A percentile compares a stretch with the other conserved stretches of the same genome.
phyloP scores from a whole-genome alignment of 768 basidiomycete species.

The Crucibulum laeve region DNA sequence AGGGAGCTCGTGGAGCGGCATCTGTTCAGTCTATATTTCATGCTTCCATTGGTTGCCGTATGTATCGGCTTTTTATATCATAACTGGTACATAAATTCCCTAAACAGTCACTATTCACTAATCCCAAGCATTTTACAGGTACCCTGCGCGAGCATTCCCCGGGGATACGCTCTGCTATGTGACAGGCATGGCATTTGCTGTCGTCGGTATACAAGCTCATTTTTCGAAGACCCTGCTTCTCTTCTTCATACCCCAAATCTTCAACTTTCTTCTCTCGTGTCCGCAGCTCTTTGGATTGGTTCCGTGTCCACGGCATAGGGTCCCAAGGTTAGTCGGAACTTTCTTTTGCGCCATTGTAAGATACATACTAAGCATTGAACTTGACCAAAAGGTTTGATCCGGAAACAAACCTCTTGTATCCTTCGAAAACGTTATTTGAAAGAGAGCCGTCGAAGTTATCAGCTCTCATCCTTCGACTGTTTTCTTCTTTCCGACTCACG shows the following conservation, averaged over 20 bases:
- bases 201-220: conserved; percentile 95
- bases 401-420: conserved; percentile 71
- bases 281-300: conserved; percentile 95
- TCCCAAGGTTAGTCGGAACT: conserved; percentile 64
- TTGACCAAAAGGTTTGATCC: conserved; percentile 76
- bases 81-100: conserved; percentile 70
- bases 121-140: conserved; percentile 49
- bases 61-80: conserved; percentile 90
- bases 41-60: conserved; percentile 91
- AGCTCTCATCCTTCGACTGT: conserved; percentile 47
- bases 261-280: conserved; percentile 93
- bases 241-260: conserved; percentile 97
- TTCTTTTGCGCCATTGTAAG: conserved; percentile 2
- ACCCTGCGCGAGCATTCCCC: conserved; percentile 90
- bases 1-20: conserved; percentile 87
- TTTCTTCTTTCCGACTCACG: conserved; percentile 65
- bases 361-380: conserved; percentile 8
- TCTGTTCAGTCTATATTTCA: conserved; percentile 95
- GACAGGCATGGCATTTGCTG: conserved; percentile 97
- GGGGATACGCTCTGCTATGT: conserved; percentile 98
- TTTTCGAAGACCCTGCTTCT: conserved; percentile 94
- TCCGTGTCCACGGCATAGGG: conserved; percentile 89
- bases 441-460: conserved; percentile 54
- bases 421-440: conserved; percentile 64
- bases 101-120: not conserved